A percentile compares a stretch with the other conserved stretches of the same genome.
Conservation (phyloP, 208 protist genomes). For the Trypanosoma boissoni region DNA sequence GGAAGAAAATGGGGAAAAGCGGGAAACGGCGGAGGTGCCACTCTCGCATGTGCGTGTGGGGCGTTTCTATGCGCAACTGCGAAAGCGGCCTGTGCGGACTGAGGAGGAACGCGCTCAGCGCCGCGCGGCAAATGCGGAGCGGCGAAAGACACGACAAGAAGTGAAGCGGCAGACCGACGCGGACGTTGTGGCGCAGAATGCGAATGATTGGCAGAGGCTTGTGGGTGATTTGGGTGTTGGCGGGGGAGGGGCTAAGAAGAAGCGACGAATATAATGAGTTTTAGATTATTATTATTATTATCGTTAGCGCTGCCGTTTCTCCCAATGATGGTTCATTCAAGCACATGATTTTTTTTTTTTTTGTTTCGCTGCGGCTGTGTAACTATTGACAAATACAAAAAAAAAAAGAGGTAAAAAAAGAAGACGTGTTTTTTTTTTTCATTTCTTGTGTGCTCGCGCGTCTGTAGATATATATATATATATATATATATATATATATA, state of each 20-base stretch:
- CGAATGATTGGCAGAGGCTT: conserved; percentile 68
- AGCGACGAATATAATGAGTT: conserved; percentile 7
- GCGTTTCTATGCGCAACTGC: conserved; percentile 60
- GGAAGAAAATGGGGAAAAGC: neutral
- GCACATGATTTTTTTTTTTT: conserved; percentile 1
- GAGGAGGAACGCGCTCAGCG: conserved; percentile 43
- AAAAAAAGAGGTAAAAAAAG: too few species aligned
- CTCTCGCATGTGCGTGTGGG: conserved; percentile 60
- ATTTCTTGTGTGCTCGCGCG: neutral
- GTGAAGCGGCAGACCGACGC: conserved; percentile 38
- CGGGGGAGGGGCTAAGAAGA: conserved; percentile 5
- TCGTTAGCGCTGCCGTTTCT: conserved; percentile 7
- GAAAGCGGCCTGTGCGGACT: conserved; percentile 39
- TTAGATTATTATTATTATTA: conserved; percentile 4
- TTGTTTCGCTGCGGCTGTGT: neutral
- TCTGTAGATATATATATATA: neutral
- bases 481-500: too few species aligned
- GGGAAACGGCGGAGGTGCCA: conserved; percentile 36
- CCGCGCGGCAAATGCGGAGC: conserved; percentile 33
- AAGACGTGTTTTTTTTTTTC: too few species aligned
- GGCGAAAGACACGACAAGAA: conserved; percentile 48
- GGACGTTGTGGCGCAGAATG: conserved; percentile 50
- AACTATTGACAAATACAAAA: neutral
- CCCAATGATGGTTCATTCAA: conserved; percentile 6
- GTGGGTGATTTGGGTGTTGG: conserved; percentile 51